These are phyloP conservation scores for Trichaptum fuscoviolaceum DNA, from an alignment of 768 basidiomycete species.

Conservation along the genomic window DNA sequence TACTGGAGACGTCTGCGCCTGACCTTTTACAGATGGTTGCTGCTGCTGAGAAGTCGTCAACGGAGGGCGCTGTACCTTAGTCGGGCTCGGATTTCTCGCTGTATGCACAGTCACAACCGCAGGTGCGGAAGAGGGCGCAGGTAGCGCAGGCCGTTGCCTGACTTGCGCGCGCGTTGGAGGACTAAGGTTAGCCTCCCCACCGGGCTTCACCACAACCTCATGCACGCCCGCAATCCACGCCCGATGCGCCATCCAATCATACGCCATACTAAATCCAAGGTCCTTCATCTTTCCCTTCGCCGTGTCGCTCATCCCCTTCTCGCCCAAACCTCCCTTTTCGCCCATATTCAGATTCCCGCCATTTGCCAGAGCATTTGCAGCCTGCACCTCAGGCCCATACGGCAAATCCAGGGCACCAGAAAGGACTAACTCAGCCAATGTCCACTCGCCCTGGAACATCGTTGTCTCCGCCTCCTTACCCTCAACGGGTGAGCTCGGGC, in stretches of 20 bases:
- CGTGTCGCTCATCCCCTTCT: not conserved
- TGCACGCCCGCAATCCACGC: constrained; percentile 27
- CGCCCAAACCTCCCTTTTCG: not conserved
- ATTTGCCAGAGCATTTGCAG: not conserved
- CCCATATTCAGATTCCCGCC: not conserved
- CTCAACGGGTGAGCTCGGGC: not conserved
- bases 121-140: not conserved
- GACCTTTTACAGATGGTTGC: not conserved
- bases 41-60: not conserved
- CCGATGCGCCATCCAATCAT: constrained; percentile 11
- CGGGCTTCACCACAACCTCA: constrained; percentile 24
- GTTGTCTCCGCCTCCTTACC: not conserved
- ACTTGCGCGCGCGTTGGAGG: not conserved
- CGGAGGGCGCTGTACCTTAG: not conserved
- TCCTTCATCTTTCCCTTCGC: constrained; percentile 1
- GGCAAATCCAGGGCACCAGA: constrained; percentile 28
- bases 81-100: not conserved
- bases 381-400: not conserved
- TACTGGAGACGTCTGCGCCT: not conserved
- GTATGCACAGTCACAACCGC: not conserved
- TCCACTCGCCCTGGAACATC: constrained; percentile 19
- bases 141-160: not conserved
- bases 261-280: not conserved
- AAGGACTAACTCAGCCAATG: constrained; percentile 29
- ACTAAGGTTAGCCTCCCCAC: not conserved